These are phyloP conservation scores for Silene latifolia DNA, from an alignment of 148 eudicot genomes.

Conservation along the genomic window DNA sequence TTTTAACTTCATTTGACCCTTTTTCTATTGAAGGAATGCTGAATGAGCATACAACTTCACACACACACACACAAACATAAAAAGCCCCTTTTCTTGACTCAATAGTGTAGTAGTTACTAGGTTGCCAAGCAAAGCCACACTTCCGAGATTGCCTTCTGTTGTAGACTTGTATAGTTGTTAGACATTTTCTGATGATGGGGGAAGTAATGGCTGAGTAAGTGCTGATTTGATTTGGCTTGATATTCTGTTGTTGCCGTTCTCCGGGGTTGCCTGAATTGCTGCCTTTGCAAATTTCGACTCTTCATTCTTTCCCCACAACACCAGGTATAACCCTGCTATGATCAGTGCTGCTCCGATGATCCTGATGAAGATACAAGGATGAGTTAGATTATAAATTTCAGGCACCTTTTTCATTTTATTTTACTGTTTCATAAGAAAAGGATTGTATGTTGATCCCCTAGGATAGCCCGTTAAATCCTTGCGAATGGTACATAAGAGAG, in stretches of 20 bases:
- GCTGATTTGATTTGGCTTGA: slow-evolving; percentile 47
- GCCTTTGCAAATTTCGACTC: slow-evolving; percentile 75
- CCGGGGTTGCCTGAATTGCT: slow-evolving; percentile 47
- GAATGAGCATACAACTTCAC: slow-evolving; percentile 23
- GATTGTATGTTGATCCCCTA: too few relatives aligned
- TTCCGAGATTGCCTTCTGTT: neutral
- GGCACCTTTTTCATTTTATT: neutral
- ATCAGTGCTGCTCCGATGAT: slow-evolving; percentile 88
- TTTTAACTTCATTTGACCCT: slow-evolving; percentile 24
- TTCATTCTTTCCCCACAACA: slow-evolving; percentile 89
- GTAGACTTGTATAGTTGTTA: slow-evolving; percentile 22
- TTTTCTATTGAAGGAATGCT: slow-evolving; percentile 36
- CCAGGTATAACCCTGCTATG: slow-evolving; percentile 81
- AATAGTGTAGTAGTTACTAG: slow-evolving; percentile 26
- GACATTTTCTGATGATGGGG: slow-evolving; percentile 64
- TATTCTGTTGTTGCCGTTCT: slow-evolving; percentile 48
- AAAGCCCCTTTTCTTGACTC: slow-evolving; percentile 16
- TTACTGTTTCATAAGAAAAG: too few relatives aligned
- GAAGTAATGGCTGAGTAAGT: slow-evolving; percentile 77
- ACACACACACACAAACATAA: slow-evolving; percentile 19
- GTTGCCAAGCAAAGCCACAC: slow-evolving; percentile 17
- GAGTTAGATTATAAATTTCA: slow-evolving; percentile 13
- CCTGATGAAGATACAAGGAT: slow-evolving; percentile 39
- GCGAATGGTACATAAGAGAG: too few relatives aligned
- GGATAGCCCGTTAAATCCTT: too few relatives aligned